Base-by-base conservation (phyloP, 1,139 yeast species). In the Diutina pseudorugosa region DNA sequence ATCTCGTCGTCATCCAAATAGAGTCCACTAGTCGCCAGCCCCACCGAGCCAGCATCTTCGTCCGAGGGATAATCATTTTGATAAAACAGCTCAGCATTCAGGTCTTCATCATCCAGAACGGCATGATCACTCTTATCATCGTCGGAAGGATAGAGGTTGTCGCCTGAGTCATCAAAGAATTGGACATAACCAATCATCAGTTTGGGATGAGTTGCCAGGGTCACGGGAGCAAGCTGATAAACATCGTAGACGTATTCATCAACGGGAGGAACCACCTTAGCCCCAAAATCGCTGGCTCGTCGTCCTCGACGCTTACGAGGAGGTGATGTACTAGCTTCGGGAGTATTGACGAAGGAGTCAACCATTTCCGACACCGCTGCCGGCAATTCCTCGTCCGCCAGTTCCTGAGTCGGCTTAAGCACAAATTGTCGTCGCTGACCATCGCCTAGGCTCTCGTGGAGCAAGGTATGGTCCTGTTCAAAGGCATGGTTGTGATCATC, bases 1-100 rank as follows among this genome's bases (percentile, higher is more conserved):
- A 40, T 53, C 52, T 27, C 54, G 53, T 56, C 55, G 21, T 58
- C 57, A n/a, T 51, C 53, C 14, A 55, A 54, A 21, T 54, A 53
- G 2, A 57, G 57, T 5, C 50, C 52, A 3, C 55, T 58, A 47
- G 54, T 56, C 8, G 51, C 54, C 19, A 64, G 71, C 52, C 65
- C 65, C 43, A 55, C 60, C 0, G 63, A 67, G 2, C 69, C 74
- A 4, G 79, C 87, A 61, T 85, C 93, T 60, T 88, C 96, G 61
- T 89, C 96, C 53, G 89, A 95, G 0, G 98, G 98, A 62, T 93
- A 93, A 62, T 93, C 98, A 66, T 93, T 93, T 61, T 83, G 82
- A 64, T 93, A 93, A 61, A 83, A 91, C 56, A 87, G 90, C 66
- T 93, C 98, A 14, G 96, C 96, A 60, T 85, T 85, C 1, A 91